Base-by-base conservation (phyloP, 176 grass and related monocot species). In the Aegilops speltoides region DNA sequence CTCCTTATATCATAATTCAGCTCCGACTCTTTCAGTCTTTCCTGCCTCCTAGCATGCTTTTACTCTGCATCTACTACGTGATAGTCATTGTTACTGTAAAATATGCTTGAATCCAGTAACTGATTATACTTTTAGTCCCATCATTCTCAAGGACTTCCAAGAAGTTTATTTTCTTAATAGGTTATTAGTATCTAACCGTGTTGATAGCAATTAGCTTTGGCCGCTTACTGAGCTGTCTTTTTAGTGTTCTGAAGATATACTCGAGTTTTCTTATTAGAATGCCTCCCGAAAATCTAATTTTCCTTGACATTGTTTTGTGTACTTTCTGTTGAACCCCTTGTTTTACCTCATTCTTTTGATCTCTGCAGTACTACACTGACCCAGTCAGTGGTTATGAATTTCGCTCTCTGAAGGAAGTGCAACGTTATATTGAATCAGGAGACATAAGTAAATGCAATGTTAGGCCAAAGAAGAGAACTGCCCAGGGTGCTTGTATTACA, bases 351-450 rank as follows among this genome's bases (percentile, higher is more conserved):
- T 91, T 83, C 14, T 81, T 84, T 74, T 87, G 11, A 64, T 89
- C 29, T 69, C 48, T 85, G 73, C 86, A 95, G 93, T 88, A 84
- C 57, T 95, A 95, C 88, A 88, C 90, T 84, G 93, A 95, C 76
- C 90, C 93, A 78, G 69, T 81, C 50, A 92, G 83, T 90, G 93
- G 90, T 81, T 95, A 95, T 86, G 90, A 95, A 74, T 92, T 95
- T 61, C 90, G 86, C 57, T 95, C 90, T 56, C 16, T 95, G 62
- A 95, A 95, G 85, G 93, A 92, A 86, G 93, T 84, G 66, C 68
- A 76, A 26, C 88, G 88, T n/a, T 95, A 88, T 86, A 72, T 95
- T 86, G 26, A 82, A 79, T 78, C 88, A 56, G 93, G 93, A 37
- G 88, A 92, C 57, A 88, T 95, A 46, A 63, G 57, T 61, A 61